These are phyloP conservation scores for Talaromyces sp. DNA, from an alignment of 2,329 filamentous ascomycete species.

Conservation along the genomic window DNA sequence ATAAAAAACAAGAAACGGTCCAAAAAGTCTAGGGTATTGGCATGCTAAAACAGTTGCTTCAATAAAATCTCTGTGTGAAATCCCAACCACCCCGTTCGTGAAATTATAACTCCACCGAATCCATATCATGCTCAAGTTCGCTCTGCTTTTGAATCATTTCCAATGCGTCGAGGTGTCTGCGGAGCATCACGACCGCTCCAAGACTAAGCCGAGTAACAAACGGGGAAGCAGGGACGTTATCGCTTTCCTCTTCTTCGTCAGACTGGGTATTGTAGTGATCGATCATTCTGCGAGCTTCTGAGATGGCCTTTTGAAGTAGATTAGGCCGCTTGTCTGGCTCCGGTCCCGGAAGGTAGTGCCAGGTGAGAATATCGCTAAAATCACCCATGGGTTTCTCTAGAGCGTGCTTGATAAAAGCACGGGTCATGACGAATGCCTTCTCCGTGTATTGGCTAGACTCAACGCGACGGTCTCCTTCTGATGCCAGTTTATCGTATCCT, in stretches of 20 bases:
- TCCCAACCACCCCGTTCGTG: background rate
- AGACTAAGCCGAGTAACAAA: conserved; percentile 28
- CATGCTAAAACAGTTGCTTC: background rate
- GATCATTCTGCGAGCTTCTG: conserved; percentile 22
- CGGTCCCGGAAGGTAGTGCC: conserved; percentile 42
- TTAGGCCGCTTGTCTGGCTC: conserved; percentile 12
- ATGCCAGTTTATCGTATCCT: conserved; percentile 51
- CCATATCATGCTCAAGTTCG: background rate
- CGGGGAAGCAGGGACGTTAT: conserved; percentile 18
- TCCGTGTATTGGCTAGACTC: conserved; percentile 50
- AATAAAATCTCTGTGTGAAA: background rate
- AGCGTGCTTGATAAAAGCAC: conserved; percentile 47
- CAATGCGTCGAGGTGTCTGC: conserved; percentile 22
- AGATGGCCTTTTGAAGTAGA: conserved; percentile 21
- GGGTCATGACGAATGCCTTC: conserved; percentile 49
- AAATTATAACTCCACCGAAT: background rate
- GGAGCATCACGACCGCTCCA: conserved; percentile 29
- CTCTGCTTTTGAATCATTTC: conserved; percentile 15
- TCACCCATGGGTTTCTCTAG: conserved; percentile 39
- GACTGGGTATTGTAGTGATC: conserved; percentile 21
- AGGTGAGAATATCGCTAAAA: conserved; percentile 48
- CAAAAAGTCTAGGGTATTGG: background rate
- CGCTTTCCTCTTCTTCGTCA: conserved; percentile 13
- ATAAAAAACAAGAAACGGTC: background rate
- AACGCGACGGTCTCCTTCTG: conserved; percentile 40